Percentiles rank a stretch among this genome's conserved stretches.
Evolutionary conservation across 345 rosid species (phyloP).

Genomic region (Citrus hindsii): DNA sequence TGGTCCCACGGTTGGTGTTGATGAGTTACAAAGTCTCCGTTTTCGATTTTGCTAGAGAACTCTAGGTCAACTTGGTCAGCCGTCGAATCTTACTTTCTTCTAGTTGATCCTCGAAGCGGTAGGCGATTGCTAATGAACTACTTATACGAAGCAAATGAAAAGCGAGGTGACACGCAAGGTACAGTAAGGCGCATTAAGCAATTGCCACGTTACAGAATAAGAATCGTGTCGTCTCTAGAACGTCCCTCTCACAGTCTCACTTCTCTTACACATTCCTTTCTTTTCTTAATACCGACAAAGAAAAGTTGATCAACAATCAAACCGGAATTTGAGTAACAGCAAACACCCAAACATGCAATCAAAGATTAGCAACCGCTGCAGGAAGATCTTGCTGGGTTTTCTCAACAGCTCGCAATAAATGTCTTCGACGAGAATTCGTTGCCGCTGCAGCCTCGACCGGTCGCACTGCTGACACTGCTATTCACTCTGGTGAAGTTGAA

Average conservation of each 20-base stretch:
- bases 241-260: background rate
- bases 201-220: slow-evolving; percentile 16
- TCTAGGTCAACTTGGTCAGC: background rate
- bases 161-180: slow-evolving; percentile 2
- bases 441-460: slow-evolving; percentile 26
- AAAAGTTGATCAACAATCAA: background rate
- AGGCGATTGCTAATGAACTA: slow-evolving; percentile 11
- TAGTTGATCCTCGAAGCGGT: background rate
- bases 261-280: background rate
- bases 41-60: background rate
- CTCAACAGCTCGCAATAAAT: background rate
- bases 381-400: slow-evolving; percentile 14
- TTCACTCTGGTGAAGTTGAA: slow-evolving; percentile 36
- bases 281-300: no score
- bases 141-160: background rate
- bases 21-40: background rate
- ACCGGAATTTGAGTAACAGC: background rate
- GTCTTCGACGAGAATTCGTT: slow-evolving; percentile 21
- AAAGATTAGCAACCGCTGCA: slow-evolving; percentile 31
- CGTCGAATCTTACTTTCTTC: background rate
- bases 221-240: slow-evolving; percentile 30
- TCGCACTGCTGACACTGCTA: slow-evolving; percentile 38
- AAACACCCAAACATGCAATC: slow-evolving; percentile 29
- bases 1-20: background rate
- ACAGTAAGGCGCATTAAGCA: background rate